Percentiles rank a stretch among this genome's conserved stretches.
Conservation (phyloP, 208 protist species). For the Leishmania amazonensis region DNA sequence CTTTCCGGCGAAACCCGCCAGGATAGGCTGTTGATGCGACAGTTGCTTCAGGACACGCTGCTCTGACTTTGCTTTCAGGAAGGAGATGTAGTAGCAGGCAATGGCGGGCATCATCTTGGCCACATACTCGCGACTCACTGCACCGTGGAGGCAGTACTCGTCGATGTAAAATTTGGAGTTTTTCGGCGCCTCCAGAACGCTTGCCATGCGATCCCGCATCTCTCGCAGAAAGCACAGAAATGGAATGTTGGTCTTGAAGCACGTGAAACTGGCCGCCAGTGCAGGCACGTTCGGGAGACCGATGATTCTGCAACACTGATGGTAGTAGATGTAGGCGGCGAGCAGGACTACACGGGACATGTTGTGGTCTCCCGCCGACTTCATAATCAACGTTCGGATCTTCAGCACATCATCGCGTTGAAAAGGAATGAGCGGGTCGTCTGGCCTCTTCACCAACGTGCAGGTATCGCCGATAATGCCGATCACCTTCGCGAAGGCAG, state of each 20-base stretch:
- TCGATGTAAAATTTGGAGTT: slow-evolving; percentile 44
- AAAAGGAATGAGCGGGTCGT: slow-evolving; percentile 8
- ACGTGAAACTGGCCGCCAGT: slow-evolving; percentile 30
- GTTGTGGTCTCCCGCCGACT: slow-evolving; percentile 79
- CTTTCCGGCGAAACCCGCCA: neutral
- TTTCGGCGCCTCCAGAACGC: slow-evolving; percentile 25
- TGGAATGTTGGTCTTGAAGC: slow-evolving; percentile 74
- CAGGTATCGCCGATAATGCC: slow-evolving; percentile 42
- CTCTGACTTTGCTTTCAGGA: slow-evolving; percentile 35
- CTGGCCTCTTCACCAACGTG: slow-evolving; percentile 1
- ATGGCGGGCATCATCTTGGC: slow-evolving; percentile 32
- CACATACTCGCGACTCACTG: slow-evolving; percentile 26
- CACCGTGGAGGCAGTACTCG: slow-evolving; percentile 39
- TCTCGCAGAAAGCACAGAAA: slow-evolving; percentile 80
- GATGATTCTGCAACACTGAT: slow-evolving; percentile 47
- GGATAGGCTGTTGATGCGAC: slow-evolving; percentile 1
- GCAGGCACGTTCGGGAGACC: slow-evolving; percentile 35
- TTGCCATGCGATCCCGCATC: slow-evolving; percentile 45
- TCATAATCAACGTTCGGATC: slow-evolving; percentile 64
- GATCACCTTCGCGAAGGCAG: slow-evolving; percentile 56
- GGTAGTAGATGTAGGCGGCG: slow-evolving; percentile 51
- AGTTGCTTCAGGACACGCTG: slow-evolving; percentile 30
- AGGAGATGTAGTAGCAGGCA: slow-evolving; percentile 34
- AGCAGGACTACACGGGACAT: slow-evolving; percentile 61
- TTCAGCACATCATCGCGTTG: slow-evolving; percentile 19